Base-by-base conservation (phyloP, 192 early-diverging fungal genomes). In the Phycomyces blakesleeanus region DNA sequence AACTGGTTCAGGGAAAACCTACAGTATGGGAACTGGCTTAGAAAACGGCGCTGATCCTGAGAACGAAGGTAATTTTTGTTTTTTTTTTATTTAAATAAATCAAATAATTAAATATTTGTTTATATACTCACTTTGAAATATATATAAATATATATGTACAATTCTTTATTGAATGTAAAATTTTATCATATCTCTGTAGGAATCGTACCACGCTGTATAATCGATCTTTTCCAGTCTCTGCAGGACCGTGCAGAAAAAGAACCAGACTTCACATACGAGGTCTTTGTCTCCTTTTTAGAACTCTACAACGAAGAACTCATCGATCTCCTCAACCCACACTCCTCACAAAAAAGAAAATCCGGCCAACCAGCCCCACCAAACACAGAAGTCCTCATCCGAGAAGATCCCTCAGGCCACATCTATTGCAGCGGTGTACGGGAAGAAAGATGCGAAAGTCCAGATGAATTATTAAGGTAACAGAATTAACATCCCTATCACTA, bases 271-370 rank as follows among this genome's bases (percentile, higher is more conserved):
- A 56, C 73, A 42, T 82, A 76, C 40, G 71, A 84, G 57, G 75
- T 84, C 18, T 75, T 44, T 44, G 91, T 96, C 3, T 93, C 94
- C n/a, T 98, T 97, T 68, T 63, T 99, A 50, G 96, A 98, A 71
- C 77, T 97, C n/a, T 94, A 98, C 78, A 98, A 98, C 71, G 96
- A 98, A 69, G 96, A 98, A 57, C 78, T 97, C 51, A 88, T 93
- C 34, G 96, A 98, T 72, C 78, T 98, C 20, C 79, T 97, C 26
- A 78, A 68, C 16, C 51, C 57, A 49, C 63, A 54, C 68, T 75
- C 56, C 55, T 67, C 22, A 20, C 57, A 58, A 18, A 68, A 66
- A 70, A 55, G 64, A 63, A 64, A 76, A 18, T 71, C 75, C 58
- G 27, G 15, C 20, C 51, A 41, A 1, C 41, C 39, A 5, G 40